Conservation (phyloP, 2,329 filamentous ascomycete species). For the Colletotrichum tanaceti region DNA sequence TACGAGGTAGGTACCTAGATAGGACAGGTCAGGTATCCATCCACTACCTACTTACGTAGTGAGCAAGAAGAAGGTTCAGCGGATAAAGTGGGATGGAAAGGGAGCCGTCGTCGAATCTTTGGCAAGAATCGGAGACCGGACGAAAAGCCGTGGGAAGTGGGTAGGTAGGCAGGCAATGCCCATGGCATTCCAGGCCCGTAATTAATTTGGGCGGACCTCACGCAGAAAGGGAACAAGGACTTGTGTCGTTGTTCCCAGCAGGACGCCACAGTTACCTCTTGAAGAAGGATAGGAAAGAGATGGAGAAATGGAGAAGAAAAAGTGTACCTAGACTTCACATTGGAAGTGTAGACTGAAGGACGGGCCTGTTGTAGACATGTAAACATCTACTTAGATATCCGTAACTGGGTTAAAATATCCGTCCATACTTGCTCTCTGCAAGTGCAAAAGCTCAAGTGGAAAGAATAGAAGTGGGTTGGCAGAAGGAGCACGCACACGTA, state of each 20-base stretch:
- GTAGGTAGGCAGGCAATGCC: neutral
- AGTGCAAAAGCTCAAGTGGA: neutral
- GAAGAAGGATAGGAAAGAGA: neutral
- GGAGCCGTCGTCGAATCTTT: neutral
- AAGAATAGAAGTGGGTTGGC: conserved; percentile 9
- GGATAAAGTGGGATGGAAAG: conserved; percentile 11
- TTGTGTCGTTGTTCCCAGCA: too few species aligned
- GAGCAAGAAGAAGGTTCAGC: conserved; percentile 9
- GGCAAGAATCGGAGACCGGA: neutral
- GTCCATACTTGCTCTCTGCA: too few species aligned
- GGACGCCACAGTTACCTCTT: neutral
- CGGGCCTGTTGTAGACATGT: neutral
- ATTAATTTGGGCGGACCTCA: neutral
- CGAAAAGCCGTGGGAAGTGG: conserved; percentile 27
- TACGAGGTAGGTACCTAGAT: too few species aligned
- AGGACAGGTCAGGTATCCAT: neutral
- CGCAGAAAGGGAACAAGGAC: neutral
- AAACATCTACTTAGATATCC: neutral
- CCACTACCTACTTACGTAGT: too few species aligned
- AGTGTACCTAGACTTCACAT: too few species aligned
- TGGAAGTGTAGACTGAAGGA: neutral
- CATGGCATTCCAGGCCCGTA: neutral
- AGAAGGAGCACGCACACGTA: conserved; percentile 1
- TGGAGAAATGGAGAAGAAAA: neutral
- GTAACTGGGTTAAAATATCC: too few species aligned